Conservation (phyloP, 768 basidiomycete genomes). For the Ephemerocybe angulata region DNA sequence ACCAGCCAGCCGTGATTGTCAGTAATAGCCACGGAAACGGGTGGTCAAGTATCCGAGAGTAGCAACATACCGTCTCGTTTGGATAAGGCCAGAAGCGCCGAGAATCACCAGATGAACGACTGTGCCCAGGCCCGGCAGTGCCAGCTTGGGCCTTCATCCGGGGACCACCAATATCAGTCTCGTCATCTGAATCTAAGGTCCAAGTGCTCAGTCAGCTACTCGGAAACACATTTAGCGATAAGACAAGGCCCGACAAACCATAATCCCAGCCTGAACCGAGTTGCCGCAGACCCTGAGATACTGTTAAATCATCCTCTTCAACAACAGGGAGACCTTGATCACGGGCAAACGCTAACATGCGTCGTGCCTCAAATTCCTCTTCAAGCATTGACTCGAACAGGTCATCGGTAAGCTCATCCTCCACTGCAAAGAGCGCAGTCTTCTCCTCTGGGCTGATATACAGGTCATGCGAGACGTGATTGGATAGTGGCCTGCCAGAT, state of each 20-base stretch:
- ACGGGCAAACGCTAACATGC: neutral
- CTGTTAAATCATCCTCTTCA: neutral
- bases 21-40: neutral
- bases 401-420: no score
- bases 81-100: neutral
- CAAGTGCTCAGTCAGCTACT: neutral
- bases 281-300: no score
- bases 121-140: neutral
- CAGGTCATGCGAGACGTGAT: no score
- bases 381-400: no score
- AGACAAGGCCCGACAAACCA: no score
- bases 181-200: neutral
- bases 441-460: no score
- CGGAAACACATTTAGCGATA: no score
- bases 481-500: no score
- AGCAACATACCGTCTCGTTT: neutral
- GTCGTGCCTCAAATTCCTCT: neutral
- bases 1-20: neutral
- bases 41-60: neutral
- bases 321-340: neutral
- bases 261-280: no score
- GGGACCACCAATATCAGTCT: neutral
- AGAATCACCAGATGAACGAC: neutral
- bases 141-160: no score
- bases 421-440: no score